Evolutionary conservation across 139 green algal genomes (phyloP), one percentile per base, ranked within the genome.

Genomic region (Tetradesmus lagerheimii): DNA sequence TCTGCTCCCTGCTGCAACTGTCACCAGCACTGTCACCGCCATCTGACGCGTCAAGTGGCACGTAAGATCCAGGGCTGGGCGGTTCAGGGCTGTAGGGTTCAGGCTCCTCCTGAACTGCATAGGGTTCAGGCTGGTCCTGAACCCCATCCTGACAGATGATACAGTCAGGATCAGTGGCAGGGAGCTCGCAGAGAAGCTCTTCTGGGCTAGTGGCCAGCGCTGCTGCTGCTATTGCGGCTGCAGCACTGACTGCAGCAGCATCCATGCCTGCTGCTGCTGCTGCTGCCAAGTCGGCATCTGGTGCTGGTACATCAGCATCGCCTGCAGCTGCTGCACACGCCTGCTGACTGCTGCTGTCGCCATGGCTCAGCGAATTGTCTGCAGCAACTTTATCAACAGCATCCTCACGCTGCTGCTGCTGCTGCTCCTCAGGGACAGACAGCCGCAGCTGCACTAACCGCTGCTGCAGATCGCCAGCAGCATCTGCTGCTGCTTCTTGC

Each of bases 181-280:
- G 57, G 8, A 84, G 41, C n/a, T 84, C 43, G 12, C 29, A 11
- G 0, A 84, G 79, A 20, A 84, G 41, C 39, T 62, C 79, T 25
- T 62, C 39, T 38, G 79, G 41, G 39, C 79, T 84, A 35, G 79
- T 43, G 37, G 79, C 79, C 0, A 84, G 39, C 2, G 43, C 79
- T 66, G 79, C 79, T 66, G 79, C 79, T 39, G 79, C 76, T 16
- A 82, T 45, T 27, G 76, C 79, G n/a, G 57, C 79, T 64, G 79
- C 79, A 39, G 39, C 79, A 34, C 53, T 64, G 9, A n/a, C 79
- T 39, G 23, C 39, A 38, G 79, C 39, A n/a, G 38, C 77, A 35
- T 37, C 77, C 35, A 57, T 45, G 38, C 50, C 38, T 31, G 80
- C 45, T 86, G 80, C 80, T 86, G 80, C 80, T 75, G 57, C 57